Conservation (phyloP, 2,329 filamentous ascomycete genomes). For the Claviceps maximensis region DNA sequence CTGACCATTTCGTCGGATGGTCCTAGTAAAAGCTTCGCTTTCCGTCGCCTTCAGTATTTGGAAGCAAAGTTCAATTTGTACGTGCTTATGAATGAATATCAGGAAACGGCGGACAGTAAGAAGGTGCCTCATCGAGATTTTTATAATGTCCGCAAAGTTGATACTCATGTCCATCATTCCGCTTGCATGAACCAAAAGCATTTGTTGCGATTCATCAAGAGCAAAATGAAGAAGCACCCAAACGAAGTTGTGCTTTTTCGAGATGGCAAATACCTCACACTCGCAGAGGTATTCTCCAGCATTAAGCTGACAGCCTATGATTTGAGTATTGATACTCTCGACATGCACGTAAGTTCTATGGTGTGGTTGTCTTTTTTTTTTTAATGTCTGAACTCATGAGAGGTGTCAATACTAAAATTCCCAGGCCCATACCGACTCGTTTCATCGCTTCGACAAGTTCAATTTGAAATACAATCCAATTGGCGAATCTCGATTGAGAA, state of each 20-base stretch:
- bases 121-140: slow-evolving; percentile 96
- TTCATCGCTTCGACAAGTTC: slow-evolving; percentile 99
- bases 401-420: neutral
- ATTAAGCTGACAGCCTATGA: slow-evolving; percentile 97
- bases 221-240: slow-evolving; percentile 97
- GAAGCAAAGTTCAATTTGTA: slow-evolving; percentile 98
- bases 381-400: neutral
- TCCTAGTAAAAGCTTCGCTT: slow-evolving; percentile 93
- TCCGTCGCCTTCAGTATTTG: slow-evolving; percentile 83
- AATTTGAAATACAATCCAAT: slow-evolving; percentile 98
- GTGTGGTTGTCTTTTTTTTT: neutral
- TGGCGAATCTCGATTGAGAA: slow-evolving; percentile 84
- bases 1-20: slow-evolving; percentile 86
- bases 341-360: slow-evolving; percentile 73
- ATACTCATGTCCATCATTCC: slow-evolving; percentile 97
- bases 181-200: slow-evolving; percentile 99
- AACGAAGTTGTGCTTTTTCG: slow-evolving; percentile 87
- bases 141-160: slow-evolving; percentile 97
- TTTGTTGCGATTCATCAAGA: slow-evolving; percentile 95
- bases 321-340: slow-evolving; percentile 91
- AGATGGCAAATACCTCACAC: slow-evolving; percentile 81
- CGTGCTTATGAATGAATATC: slow-evolving; percentile 85
- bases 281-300: slow-evolving; percentile 89
- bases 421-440: slow-evolving; percentile 88
- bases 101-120: slow-evolving; percentile 96